These are phyloP conservation scores for Nitzschia sp. DNA, from an alignment of 108 stramenopile species.

Conservation along the genomic window DNA sequence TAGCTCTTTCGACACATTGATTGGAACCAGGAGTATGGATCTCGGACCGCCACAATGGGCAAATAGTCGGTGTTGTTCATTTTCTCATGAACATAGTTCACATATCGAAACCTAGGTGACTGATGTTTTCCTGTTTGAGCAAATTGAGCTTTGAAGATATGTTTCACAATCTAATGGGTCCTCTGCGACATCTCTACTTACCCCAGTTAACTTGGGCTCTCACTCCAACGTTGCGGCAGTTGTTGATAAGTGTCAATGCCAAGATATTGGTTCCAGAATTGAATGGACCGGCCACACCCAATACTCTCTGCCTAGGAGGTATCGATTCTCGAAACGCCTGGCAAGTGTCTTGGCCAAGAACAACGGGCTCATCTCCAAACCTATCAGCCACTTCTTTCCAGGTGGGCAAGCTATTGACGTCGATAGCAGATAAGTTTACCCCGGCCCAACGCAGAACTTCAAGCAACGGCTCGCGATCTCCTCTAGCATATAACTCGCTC, in stretches of 20 bases:
- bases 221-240: slow-evolving; percentile 35
- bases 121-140: slow-evolving; percentile 41
- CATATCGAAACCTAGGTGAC: slow-evolving; percentile 53
- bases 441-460: too few species aligned
- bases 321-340: slow-evolving; percentile 38
- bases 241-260: slow-evolving; percentile 39
- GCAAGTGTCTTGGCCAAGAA: slow-evolving; percentile 58
- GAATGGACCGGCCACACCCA: slow-evolving; percentile 74
- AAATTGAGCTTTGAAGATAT: not conserved
- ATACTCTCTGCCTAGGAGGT: slow-evolving; percentile 25
- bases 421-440: too few species aligned
- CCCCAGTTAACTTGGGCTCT: slow-evolving; percentile 72
- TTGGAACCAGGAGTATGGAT: slow-evolving; percentile 78
- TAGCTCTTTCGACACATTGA: slow-evolving; percentile 75
- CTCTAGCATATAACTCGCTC: too few species aligned
- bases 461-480: too few species aligned
- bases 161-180: not conserved
- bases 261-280: slow-evolving; percentile 80
- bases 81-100: slow-evolving; percentile 16
- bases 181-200: slow-evolving; percentile 24
- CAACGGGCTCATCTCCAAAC: slow-evolving; percentile 47
- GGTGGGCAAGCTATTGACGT: slow-evolving; percentile 13
- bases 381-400: slow-evolving; percentile 50
- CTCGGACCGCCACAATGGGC: slow-evolving; percentile 77
- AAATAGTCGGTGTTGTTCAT: slow-evolving; percentile 29